phyloP scores from a whole-genome alignment of 2,329 filamentous ascomycete genomes.

The Fusarium begoniae region DNA sequence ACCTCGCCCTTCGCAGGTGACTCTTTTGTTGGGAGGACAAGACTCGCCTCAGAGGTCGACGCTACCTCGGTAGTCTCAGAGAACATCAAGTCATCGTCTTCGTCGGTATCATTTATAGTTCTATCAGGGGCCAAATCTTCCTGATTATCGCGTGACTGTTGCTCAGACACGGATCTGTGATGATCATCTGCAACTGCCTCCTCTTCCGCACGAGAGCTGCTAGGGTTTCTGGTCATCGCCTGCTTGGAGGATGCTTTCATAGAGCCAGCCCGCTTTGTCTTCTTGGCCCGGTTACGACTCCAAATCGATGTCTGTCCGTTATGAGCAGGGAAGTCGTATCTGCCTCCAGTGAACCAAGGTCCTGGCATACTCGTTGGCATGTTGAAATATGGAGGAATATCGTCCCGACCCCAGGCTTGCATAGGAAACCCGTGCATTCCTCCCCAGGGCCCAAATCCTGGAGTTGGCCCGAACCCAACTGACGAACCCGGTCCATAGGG shows the following conservation, averaged over 20 bases:
- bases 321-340: constrained; percentile 47
- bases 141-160: background rate
- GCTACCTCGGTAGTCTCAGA: background rate
- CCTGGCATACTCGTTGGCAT: constrained; percentile 23
- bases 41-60: background rate
- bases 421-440: constrained; percentile 21
- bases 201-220: background rate
- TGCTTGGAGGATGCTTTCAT: constrained; percentile 27
- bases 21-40: background rate
- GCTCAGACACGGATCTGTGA: background rate
- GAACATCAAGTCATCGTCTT: constrained; percentile 40
- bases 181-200: constrained; percentile 4
- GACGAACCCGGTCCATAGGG: background rate
- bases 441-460: constrained; percentile 20
- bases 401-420: constrained; percentile 29
- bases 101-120: constrained; percentile 30
- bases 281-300: constrained; percentile 37
- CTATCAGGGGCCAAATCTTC: background rate
- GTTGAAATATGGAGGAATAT: constrained; percentile 33
- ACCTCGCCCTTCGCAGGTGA: background rate
- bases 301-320: constrained; percentile 47
- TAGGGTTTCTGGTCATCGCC: background rate
- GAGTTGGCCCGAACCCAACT: background rate
- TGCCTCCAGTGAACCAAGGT: constrained; percentile 32
- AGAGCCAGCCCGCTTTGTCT: constrained; percentile 29